Base-by-base conservation (phyloP, 768 basidiomycete species). In the Lactifluus rugatus region DNA sequence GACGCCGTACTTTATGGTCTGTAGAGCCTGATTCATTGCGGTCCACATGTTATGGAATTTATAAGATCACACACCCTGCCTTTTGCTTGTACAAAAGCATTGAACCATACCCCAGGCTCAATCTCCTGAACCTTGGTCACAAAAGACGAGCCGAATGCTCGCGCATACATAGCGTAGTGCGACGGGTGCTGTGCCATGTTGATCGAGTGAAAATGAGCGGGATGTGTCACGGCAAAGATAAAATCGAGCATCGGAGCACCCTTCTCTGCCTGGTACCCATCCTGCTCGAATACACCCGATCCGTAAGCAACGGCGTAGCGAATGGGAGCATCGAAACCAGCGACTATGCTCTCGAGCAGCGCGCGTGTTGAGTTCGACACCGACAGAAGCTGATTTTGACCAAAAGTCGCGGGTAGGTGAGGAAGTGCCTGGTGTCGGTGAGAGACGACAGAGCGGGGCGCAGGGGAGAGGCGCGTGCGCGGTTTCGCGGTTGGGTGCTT, bases 271-370 rank as follows among this genome's bases (percentile, higher is more conserved):
- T 64, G 65, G 65, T 94, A 89, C 17, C 94, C 90, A 54, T 85
- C 84, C 71, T 99, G 96, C 66, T 89, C 83, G 65, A 96, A 96
- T 2, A 98, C 93, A 0, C 95, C 96, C 2, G 88, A 92, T 13
- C 96, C 96, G 68, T 98, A 99, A 0, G 96, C 96, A 68, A 97
- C 93, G 0, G 94, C 96, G 75, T 95, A 98, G 21, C 94, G 85
- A 49, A 97, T 89, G 10, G 94, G 94, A 0, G 91, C 90, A 42
- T 91, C 80, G 66, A 97, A 95, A 48, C 82, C 77, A 14, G 75
- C 74, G 34, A 96, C 85, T 56, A 97, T 85, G 58, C 78, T 76
- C 67, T 93, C 89, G 16, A 95, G 78, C 25, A 92, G 74, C 3
- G 87, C 84, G 4, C 90, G 81, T 2, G 86, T 92, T 25, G 86